Conservation (phyloP, 257 asterid genomes). For the Solanum etuberosum region DNA sequence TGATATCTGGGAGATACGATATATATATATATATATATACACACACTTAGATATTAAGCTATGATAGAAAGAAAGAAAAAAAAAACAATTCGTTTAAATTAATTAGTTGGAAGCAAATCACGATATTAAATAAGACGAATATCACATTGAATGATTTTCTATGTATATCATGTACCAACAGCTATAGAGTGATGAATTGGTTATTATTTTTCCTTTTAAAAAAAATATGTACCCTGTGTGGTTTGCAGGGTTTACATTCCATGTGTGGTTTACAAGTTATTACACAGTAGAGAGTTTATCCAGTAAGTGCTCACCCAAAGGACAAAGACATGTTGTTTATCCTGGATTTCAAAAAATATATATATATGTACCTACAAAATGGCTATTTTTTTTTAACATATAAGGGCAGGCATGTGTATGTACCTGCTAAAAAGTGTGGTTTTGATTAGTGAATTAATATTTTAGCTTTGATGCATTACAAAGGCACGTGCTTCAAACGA, state of each 20-base stretch:
- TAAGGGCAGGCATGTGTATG: background rate
- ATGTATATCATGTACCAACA: background rate
- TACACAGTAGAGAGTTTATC: fast-evolving
- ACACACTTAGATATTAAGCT: background rate
- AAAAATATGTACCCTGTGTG: no score
- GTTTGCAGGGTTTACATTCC: no score
- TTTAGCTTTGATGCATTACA: background rate
- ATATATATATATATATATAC: background rate
- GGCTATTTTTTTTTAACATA: background rate
- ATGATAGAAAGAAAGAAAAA: no score
- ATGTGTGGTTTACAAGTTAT: no score
- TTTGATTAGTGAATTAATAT: background rate
- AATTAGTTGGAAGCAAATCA: background rate
- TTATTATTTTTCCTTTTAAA: no score
- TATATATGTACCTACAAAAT: background rate
- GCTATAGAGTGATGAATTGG: background rate
- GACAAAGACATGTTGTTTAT: fast-evolving
- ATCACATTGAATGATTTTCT: background rate
- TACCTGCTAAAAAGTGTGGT: background rate
- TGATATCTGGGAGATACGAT: background rate
- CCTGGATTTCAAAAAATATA: no score
- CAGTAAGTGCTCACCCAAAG: fast-evolving
- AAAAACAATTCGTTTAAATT: background rate
- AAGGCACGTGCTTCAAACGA: background rate
- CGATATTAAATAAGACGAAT: background rate